Conservation (phyloP, 352 stramenopile genomes). For the Bremia lactucae region DNA sequence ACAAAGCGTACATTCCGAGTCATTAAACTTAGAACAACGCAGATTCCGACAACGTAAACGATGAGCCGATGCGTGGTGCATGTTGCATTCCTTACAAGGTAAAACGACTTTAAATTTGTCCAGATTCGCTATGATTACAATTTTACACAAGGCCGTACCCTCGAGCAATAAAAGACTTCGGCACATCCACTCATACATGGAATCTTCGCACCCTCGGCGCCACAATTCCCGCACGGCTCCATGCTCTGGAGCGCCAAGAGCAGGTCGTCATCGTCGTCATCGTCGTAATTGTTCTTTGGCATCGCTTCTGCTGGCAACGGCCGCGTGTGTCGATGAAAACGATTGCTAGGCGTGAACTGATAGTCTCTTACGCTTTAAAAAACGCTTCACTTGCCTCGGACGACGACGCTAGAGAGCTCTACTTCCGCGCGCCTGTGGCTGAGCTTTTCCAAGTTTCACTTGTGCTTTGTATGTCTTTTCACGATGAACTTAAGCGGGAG, state of each 20-base stretch:
- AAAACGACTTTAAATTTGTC: too few species aligned
- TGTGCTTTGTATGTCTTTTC: slow-evolving; percentile 13
- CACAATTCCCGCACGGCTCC: slow-evolving; percentile 80
- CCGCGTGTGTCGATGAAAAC: neutral
- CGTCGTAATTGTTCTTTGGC: slow-evolving; percentile 71
- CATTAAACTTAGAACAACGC: slow-evolving; percentile 84
- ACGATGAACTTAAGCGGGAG: slow-evolving; percentile 11
- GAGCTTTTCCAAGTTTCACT: slow-evolving; percentile 11
- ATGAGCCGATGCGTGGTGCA: slow-evolving; percentile 83
- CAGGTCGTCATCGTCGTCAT: slow-evolving; percentile 80
- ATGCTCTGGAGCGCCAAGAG: slow-evolving; percentile 79
- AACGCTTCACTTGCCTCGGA: too few species aligned
- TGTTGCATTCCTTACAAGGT: slow-evolving; percentile 85
- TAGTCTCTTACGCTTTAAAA: slow-evolving; percentile 3
- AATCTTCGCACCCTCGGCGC: slow-evolving; percentile 68
- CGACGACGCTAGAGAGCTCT: slow-evolving; percentile 1
- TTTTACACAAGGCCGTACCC: slow-evolving; percentile 24
- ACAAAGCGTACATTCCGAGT: slow-evolving; percentile 82
- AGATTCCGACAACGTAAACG: slow-evolving; percentile 76
- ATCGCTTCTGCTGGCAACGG: slow-evolving; percentile 9
- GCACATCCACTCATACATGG: slow-evolving; percentile 80
- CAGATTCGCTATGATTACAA: too few species aligned
- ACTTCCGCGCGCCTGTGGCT: slow-evolving; percentile 14
- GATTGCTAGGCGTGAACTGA: neutral
- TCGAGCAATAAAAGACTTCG: slow-evolving; percentile 83